phyloP scores from a whole-genome alignment of 805 yeast species.

The Cephaloascus fragrans region DNA sequence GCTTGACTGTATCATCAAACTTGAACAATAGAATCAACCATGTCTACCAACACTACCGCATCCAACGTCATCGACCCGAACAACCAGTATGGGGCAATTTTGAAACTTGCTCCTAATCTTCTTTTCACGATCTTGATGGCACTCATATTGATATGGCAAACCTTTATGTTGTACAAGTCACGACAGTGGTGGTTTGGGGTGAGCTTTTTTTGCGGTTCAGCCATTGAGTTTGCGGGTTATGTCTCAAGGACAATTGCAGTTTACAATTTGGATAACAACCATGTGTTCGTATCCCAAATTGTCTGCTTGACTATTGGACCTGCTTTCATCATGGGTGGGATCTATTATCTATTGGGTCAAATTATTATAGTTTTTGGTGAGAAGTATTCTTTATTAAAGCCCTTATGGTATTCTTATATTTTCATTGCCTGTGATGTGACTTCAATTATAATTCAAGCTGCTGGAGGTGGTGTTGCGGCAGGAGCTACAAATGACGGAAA shows the following conservation, averaged over 20 bases:
- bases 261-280: constrained; percentile 5
- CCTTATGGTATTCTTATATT: constrained; percentile 19
- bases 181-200: constrained; percentile 14
- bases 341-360: constrained; percentile 18
- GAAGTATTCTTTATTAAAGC: constrained; percentile 13
- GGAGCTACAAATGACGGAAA: not conserved
- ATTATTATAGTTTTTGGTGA: constrained; percentile 14
- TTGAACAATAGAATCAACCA: too few species aligned
- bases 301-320: constrained; percentile 21
- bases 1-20: too few species aligned
- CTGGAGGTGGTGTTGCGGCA: constrained; percentile 19
- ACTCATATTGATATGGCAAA: not conserved
- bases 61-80: not conserved
- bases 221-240: constrained; percentile 19
- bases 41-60: not conserved
- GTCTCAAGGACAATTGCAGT: constrained; percentile 15
- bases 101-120: not conserved
- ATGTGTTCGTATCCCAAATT: constrained; percentile 16
- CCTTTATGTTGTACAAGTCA: constrained; percentile 1
- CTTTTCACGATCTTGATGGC: not conserved
- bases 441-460: constrained; percentile 15
- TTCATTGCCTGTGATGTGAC: constrained; percentile 18
- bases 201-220: constrained; percentile 15
- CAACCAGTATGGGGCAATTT: not conserved
- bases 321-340: constrained; percentile 21